phyloP scores from a whole-genome alignment of 768 basidiomycete genomes.

The Termitomyces bulborhizus region DNA sequence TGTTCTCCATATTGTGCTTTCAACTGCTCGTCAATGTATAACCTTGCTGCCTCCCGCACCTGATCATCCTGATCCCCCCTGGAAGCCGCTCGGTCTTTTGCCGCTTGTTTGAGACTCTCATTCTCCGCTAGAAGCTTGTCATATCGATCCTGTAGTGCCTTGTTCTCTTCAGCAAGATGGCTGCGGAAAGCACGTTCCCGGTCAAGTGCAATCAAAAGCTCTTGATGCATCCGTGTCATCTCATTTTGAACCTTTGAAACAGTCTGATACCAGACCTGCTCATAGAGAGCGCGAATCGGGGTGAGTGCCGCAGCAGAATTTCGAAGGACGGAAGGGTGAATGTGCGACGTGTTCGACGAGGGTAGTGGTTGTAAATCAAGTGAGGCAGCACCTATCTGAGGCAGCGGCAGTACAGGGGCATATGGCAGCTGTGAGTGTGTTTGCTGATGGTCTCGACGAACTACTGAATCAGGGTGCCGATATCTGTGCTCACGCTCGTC shows the following conservation, averaged over 20 bases:
- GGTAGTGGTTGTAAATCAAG: not conserved
- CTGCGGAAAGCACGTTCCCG: constrained; percentile 5
- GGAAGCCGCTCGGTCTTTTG: not conserved
- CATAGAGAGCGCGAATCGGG: constrained; percentile 14
- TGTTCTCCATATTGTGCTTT: constrained; percentile 13
- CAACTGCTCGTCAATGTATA: constrained; percentile 12
- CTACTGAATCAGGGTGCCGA: not conserved
- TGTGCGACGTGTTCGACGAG: not conserved
- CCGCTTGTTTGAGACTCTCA: not conserved
- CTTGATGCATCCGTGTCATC: constrained; percentile 13
- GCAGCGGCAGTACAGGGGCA: not conserved
- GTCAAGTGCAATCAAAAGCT: constrained; percentile 6
- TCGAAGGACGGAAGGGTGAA: constrained; percentile 6
- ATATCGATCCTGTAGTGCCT: not conserved
- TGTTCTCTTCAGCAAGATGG: constrained; percentile 1
- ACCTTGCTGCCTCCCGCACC: constrained; percentile 5
- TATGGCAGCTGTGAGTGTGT: not conserved
- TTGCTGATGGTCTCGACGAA: not conserved
- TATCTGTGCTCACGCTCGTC: not conserved
- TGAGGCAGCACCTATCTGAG: not conserved
- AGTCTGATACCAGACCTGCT: constrained; percentile 15
- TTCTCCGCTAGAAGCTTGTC: constrained; percentile 3
- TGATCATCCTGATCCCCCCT: not conserved
- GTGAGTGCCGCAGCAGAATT: constrained; percentile 10
- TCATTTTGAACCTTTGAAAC: constrained; percentile 15